Conservation (phyloP, 768 basidiomycete species). For the Kwoniella sp. region DNA sequence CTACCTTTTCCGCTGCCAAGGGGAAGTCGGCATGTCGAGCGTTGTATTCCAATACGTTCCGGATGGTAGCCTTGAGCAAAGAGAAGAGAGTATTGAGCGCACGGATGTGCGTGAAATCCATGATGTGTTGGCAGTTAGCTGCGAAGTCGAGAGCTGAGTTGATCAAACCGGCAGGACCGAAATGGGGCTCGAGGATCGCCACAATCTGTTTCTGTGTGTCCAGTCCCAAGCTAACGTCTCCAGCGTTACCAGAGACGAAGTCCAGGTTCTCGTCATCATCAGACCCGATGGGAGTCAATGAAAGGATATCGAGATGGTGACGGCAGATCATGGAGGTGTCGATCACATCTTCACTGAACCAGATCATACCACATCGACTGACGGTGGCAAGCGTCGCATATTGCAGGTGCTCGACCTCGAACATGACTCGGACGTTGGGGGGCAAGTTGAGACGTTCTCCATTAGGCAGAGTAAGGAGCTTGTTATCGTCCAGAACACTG, state of each 20-base stretch:
- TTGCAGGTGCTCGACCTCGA: slow-evolving; percentile 95
- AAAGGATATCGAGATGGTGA: slow-evolving; percentile 78
- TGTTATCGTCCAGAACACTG: slow-evolving; percentile 98
- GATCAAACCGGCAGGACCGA: slow-evolving; percentile 79
- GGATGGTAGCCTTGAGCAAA: slow-evolving; percentile 90
- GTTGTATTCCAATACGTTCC: slow-evolving; percentile 93
- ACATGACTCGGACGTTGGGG: slow-evolving; percentile 97
- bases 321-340: slow-evolving; percentile 87
- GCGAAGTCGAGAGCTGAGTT: slow-evolving; percentile 76
- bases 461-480: slow-evolving; percentile 91
- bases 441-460: slow-evolving; percentile 97
- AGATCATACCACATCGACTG: slow-evolving; percentile 99
- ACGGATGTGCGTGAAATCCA: slow-evolving; percentile 93
- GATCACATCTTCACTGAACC: slow-evolving; percentile 98
- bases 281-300: slow-evolving; percentile 74
- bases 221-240: slow-evolving; percentile 60
- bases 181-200: slow-evolving; percentile 75
- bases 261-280: slow-evolving; percentile 72
- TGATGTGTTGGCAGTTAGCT: slow-evolving; percentile 89
- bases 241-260: slow-evolving; percentile 58
- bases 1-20: slow-evolving; percentile 75
- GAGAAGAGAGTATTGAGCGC: slow-evolving; percentile 96
- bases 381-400: slow-evolving; percentile 98
- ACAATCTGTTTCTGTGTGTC: slow-evolving; percentile 58
- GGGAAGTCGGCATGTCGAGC: slow-evolving; percentile 94